Evolutionary conservation across 179 eudicot genomes (phyloP).

Genomic region (Amaranthus tricolor): DNA sequence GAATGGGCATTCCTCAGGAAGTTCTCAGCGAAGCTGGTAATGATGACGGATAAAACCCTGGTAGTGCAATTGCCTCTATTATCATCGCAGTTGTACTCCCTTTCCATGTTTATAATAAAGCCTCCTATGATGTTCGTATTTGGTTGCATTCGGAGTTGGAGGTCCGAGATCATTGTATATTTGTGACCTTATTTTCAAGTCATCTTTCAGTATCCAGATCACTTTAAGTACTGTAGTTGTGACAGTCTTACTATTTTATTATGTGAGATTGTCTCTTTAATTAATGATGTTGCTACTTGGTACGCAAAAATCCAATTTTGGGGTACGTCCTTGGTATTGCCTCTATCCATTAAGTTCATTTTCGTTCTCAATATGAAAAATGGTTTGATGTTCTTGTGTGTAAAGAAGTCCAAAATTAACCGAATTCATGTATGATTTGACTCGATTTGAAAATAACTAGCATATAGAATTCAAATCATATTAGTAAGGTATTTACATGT

Average conservation of each 20-base stretch:
- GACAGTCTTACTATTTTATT: constrained; percentile 47
- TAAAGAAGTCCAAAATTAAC: background rate
- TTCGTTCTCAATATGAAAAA: background rate
- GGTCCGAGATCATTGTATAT: constrained; percentile 35
- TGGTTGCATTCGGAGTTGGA: constrained; percentile 31
- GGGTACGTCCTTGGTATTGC: constrained; percentile 7
- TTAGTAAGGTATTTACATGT: background rate
- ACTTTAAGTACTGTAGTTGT: constrained; percentile 19
- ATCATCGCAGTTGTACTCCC: constrained; percentile 33
- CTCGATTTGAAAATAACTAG: background rate
- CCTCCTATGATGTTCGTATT: constrained; percentile 24
- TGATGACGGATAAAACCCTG: constrained; percentile 10
- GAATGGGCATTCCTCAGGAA: constrained; percentile 73
- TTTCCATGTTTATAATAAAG: constrained; percentile 25
- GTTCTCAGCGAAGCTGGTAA: constrained; percentile 84
- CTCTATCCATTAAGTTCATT: constrained; percentile 4
- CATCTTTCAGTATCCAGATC: constrained; percentile 16
- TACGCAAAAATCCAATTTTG: constrained; percentile 5
- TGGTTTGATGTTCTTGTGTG: background rate
- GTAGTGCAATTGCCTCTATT: constrained; percentile 30
- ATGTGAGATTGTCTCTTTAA: constrained; percentile 41
- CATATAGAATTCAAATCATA: too few species aligned
- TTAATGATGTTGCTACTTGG: constrained; percentile 14
- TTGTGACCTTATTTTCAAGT: constrained; percentile 22
- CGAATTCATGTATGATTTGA: too few species aligned